Conservation (phyloP, 139 green algal genomes). For the Chlorella sp. region DNA sequence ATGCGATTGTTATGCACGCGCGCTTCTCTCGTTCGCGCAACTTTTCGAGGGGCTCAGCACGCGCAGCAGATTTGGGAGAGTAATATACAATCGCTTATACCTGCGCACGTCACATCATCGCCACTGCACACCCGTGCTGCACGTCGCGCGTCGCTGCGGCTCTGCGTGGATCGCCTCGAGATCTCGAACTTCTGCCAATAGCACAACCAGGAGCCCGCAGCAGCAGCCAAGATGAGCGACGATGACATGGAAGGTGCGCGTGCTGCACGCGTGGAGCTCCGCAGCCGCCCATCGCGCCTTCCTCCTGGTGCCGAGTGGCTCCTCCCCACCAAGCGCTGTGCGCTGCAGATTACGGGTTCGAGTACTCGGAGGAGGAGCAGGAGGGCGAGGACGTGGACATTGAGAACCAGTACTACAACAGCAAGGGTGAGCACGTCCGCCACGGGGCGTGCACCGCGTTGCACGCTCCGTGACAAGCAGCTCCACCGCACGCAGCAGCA, state of each 20-base stretch:
- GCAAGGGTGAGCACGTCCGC: conserved; percentile 90
- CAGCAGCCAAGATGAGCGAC: conserved; percentile 33
- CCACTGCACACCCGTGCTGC: no score
- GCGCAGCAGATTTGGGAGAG: no score
- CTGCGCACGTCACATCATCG: no score
- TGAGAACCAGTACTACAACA: conserved; percentile 99
- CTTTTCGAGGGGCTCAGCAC: no score
- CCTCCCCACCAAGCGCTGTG: neutral
- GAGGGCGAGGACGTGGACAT: conserved; percentile 95
- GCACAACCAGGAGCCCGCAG: neutral
- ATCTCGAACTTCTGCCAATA: no score
- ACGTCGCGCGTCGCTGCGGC: neutral
- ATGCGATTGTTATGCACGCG: no score
- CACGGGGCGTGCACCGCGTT: no score
- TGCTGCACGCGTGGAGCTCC: neutral
- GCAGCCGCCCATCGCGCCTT: neutral
- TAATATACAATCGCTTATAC: no score
- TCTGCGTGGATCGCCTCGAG: neutral
- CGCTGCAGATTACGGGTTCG: conserved; percentile 86
- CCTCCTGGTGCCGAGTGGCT: neutral
- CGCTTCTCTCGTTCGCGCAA: no score
- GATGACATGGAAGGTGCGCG: conserved; percentile 58
- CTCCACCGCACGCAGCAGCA: no score
- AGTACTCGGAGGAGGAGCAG: conserved; percentile 97
- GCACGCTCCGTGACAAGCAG: no score